Evolutionary conservation across 768 basidiomycete genomes (phyloP).

Genomic region (Pulveroboletus sp.): DNA sequence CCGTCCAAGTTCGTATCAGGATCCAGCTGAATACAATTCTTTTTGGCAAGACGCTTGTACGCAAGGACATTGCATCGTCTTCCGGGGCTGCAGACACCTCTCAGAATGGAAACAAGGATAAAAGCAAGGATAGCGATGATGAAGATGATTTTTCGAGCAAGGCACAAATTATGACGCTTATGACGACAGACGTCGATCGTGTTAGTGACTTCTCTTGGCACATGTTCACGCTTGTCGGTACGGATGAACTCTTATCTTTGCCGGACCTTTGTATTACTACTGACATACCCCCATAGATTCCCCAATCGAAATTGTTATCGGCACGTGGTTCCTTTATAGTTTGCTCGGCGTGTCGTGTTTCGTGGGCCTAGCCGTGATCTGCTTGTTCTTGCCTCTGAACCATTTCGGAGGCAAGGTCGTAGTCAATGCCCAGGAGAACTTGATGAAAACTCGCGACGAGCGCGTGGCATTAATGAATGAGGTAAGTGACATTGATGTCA

Average conservation of each 20-base stretch:
- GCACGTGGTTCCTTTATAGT: constrained; percentile 71
- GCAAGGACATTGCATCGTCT: constrained; percentile 82
- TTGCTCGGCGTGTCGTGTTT: constrained; percentile 79
- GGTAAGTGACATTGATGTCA: constrained; percentile 25
- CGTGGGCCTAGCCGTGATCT: constrained; percentile 74
- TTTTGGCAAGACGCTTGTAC: constrained; percentile 81
- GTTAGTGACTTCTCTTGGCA: constrained; percentile 85
- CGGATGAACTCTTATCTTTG: constrained; percentile 13
- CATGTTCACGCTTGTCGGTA: constrained; percentile 70
- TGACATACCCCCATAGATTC: constrained; percentile 46
- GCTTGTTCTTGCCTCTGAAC: constrained; percentile 73
- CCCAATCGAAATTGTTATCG: constrained; percentile 75
- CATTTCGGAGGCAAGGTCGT: constrained; percentile 83
- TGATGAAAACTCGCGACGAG: constrained; percentile 92
- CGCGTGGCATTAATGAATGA: constrained; percentile 92
- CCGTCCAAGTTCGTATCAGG: constrained; percentile 65
- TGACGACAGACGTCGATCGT: constrained; percentile 93
- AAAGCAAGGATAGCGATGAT: constrained; percentile 16
- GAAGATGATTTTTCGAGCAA: constrained; percentile 65
- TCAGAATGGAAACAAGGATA: constrained; percentile 19
- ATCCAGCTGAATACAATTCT: constrained; percentile 82
- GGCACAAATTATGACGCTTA: constrained; percentile 88
- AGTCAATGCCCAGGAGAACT: constrained; percentile 72
- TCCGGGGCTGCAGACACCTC: constrained; percentile 31
- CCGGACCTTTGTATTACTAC: not conserved